A percentile compares a stretch with the other conserved stretches of the same genome.
phyloP scores from a whole-genome alignment of 768 basidiomycete species.

The Favolaschia claudopus region DNA sequence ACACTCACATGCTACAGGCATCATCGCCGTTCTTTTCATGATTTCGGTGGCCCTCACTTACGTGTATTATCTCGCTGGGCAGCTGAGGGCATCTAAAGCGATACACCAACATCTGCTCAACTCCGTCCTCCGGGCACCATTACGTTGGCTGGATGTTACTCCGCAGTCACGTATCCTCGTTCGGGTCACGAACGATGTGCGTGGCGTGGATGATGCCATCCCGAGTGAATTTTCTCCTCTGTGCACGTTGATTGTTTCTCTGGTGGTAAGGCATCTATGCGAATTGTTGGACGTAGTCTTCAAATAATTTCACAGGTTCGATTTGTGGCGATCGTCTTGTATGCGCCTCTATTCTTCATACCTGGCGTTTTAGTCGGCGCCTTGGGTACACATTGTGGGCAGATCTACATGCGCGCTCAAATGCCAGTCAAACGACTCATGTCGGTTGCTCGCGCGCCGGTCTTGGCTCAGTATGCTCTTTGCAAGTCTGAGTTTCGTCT shows the following conservation, averaged over 20 bases:
- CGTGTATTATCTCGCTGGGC: slow-evolving; percentile 53
- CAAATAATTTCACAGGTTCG: slow-evolving; percentile 46
- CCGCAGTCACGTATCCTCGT: slow-evolving; percentile 64
- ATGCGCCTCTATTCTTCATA: slow-evolving; percentile 53
- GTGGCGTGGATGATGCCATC: slow-evolving; percentile 58
- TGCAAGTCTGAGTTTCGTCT: slow-evolving; percentile 36
- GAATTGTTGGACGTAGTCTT: slow-evolving; percentile 41
- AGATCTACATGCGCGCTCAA: slow-evolving; percentile 54
- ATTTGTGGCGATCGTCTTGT: slow-evolving; percentile 51
- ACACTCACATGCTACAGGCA: slow-evolving; percentile 56
- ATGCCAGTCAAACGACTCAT: slow-evolving; percentile 56
- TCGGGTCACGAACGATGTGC: slow-evolving; percentile 73
- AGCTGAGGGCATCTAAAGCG: slow-evolving; percentile 58
- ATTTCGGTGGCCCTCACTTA: slow-evolving; percentile 42
- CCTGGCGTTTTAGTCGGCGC: slow-evolving; percentile 51
- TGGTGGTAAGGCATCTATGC: slow-evolving; percentile 49
- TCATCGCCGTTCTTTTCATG: slow-evolving; percentile 38
- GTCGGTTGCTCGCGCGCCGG: slow-evolving; percentile 45
- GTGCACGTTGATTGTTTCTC: slow-evolving; percentile 37
- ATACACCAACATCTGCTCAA: slow-evolving; percentile 63
- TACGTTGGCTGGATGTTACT: slow-evolving; percentile 61
- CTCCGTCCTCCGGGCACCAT: slow-evolving; percentile 65
- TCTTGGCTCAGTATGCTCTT: slow-evolving; percentile 42
- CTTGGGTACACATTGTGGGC: slow-evolving; percentile 53
- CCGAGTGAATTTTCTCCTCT: slow-evolving; percentile 37